These are phyloP conservation scores for Aspergillus sp. DNA, from an alignment of 2,329 filamentous ascomycete species.

Conservation along the genomic window DNA sequence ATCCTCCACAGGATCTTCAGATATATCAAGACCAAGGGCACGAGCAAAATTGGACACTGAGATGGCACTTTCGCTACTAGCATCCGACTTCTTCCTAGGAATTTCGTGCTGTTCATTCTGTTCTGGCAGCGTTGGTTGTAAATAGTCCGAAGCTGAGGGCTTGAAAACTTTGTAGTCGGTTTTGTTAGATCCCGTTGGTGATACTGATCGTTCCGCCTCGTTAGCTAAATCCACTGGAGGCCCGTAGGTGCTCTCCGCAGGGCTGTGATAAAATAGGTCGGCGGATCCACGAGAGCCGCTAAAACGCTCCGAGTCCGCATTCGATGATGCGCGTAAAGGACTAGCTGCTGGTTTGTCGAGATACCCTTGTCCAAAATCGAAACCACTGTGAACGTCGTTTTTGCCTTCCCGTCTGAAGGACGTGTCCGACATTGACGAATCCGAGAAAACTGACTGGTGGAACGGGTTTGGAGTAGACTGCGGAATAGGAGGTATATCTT, in stretches of 20 bases:
- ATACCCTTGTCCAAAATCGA: conserved; percentile 28
- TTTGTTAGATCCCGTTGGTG: conserved; percentile 13
- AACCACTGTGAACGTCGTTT: conserved; percentile 27
- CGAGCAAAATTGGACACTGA: conserved; percentile 43
- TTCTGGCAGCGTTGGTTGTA: conserved; percentile 21
- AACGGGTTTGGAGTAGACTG: conserved; percentile 20
- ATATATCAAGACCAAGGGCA: conserved; percentile 52
- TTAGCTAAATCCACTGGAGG: conserved; percentile 22
- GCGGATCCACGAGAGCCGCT: conserved; percentile 22
- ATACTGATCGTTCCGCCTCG: conserved; percentile 17
- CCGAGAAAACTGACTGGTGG: conserved; percentile 22
- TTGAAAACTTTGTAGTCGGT: conserved; percentile 23
- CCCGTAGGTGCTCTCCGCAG: conserved; percentile 17
- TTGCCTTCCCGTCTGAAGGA: conserved; percentile 22
- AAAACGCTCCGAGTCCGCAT: conserved; percentile 20
- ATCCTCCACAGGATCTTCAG: conserved; percentile 63
- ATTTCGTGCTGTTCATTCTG: conserved; percentile 8
- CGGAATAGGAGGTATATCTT: conserved; percentile 36
- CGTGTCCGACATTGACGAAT: conserved; percentile 26
- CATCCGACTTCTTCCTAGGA: conserved; percentile 28
- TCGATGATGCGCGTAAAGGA: conserved; percentile 19
- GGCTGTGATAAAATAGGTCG: conserved; percentile 23
- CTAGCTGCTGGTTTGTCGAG: conserved; percentile 9
- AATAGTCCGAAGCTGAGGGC: conserved; percentile 15
- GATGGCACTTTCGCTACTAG: conserved; percentile 30